Base-by-base conservation (phyloP, 306 rosid species). In the apple (Malus domestica) region DNA sequence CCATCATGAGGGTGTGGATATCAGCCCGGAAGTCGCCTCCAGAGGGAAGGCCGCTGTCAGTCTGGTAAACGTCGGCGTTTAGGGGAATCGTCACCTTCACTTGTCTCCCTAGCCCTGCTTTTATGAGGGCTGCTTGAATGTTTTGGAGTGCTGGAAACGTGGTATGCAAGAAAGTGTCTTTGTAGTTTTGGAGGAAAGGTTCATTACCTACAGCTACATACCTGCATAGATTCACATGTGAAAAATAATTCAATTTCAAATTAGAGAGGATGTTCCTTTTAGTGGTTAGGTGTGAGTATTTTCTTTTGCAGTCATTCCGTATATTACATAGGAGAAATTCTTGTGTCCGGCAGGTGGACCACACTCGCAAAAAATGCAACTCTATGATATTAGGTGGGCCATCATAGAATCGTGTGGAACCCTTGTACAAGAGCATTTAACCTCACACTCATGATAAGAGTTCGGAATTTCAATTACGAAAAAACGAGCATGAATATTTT, bases 181-280 rank as follows among this genome's bases (percentile, higher is more conserved):
- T 89, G 87, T 92, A 96, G 57, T 93, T 61, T 44, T 82, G 78
- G 7, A 96, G 88, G 80, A 96, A 96, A 22, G 98, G 98, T 78
- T 96, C 99, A 77, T 96, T 96, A 0, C 98, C 99, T 22, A 96
- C 93, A 0, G 98, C 99, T 42, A 96, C 91, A 64, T 88, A 75
- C 81, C 99, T 90, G 71, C 33, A 46, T 12, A 42, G 22, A 70
- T 27, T 40, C 15, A 70, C 11, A 7, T 44, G 78, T 44, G 5
- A 38, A 33, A 63, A 32, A 16, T 35, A 32, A 65, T 32, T 65
- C 45, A 35, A 5, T 35, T 65, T 65, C 25, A 65, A 9, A 20
- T 33, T 66, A 2, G 45, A 42, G 3, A 10, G 45, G 45, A 38
- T 42, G 45, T 42, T 42, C 12, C 45, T 42, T 42, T 42, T 42